A percentile compares a stretch with the other conserved stretches of the same genome.
Evolutionary conservation across 495 filamentous ascomycete genomes (phyloP).

Genomic region (Ascodesmis nigricans): DNA sequence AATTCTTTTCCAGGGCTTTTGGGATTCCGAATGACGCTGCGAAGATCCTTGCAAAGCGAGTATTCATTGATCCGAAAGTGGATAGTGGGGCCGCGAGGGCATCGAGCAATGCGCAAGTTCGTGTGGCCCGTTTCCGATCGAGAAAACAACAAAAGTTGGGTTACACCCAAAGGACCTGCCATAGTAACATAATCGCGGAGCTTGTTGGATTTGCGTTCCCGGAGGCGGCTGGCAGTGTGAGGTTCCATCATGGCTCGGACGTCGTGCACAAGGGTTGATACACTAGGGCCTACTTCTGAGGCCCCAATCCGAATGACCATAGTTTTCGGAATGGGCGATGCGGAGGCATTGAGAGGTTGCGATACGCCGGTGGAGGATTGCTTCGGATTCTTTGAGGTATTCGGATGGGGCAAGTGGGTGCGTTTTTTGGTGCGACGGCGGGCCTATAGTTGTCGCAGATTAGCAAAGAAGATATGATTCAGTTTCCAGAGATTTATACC

Average conservation of each 20-base stretch:
- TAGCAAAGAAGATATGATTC: too few species aligned
- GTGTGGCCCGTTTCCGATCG: conserved; percentile 60
- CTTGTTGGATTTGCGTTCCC: conserved; percentile 77
- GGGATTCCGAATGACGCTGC: conserved; percentile 58
- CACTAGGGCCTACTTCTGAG: conserved; percentile 72
- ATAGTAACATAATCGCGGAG: conserved; percentile 85
- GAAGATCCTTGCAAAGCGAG: conserved; percentile 75
- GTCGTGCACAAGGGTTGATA: conserved; percentile 81
- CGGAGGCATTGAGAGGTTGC: conserved; percentile 27
- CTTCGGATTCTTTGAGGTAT: conserved; percentile 38
- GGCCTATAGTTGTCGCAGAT: too few species aligned
- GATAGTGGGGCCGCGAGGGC: conserved; percentile 77
- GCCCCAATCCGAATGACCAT: conserved; percentile 98
- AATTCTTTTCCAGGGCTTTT: conserved; percentile 64
- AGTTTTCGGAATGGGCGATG: conserved; percentile 55
- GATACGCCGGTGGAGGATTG: conserved; percentile 7
- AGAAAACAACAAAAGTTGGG: conserved; percentile 86
- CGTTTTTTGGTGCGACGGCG: conserved; percentile 68
- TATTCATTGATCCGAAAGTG: conserved; percentile 95
- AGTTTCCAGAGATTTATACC: too few species aligned
- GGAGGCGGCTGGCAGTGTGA: conserved; percentile 62
- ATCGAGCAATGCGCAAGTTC: conserved; percentile 71
- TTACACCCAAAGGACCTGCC: conserved; percentile 83
- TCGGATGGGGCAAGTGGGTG: conserved; percentile 40
- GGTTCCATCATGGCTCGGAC: conserved; percentile 89